A percentile compares a stretch with the other conserved stretches of the same genome.
These are phyloP conservation scores for Isatis tinctoria DNA, from an alignment of 345 rosid genomes.

Conservation along the genomic window DNA sequence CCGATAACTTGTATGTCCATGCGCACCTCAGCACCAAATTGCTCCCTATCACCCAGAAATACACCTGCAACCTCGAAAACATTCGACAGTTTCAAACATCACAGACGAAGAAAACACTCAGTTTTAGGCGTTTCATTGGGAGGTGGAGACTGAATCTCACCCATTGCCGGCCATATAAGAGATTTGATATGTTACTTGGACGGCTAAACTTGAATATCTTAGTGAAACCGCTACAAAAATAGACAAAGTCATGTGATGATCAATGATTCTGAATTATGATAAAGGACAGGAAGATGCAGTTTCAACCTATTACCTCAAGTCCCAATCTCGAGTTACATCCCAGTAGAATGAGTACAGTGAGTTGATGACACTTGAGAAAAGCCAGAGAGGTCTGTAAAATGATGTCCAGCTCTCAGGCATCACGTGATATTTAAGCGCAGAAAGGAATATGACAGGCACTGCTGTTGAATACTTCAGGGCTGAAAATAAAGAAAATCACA, in stretches of 20 bases:
- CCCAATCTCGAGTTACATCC: slow-evolving; percentile 99
- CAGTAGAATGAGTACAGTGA: slow-evolving; percentile 95
- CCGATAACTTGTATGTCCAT: slow-evolving; percentile 95
- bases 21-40: slow-evolving; percentile 84
- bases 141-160: slow-evolving; percentile 40
- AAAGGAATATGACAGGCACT: slow-evolving; percentile 90
- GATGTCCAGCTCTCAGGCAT: slow-evolving; percentile 71
- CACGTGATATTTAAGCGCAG: slow-evolving; percentile 94
- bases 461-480: slow-evolving; percentile 97
- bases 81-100: not conserved
- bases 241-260: not conserved
- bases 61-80: slow-evolving; percentile 50
- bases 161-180: slow-evolving; percentile 78
- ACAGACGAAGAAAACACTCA: not conserved
- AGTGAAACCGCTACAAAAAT: slow-evolving; percentile 62
- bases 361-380: slow-evolving; percentile 78
- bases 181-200: slow-evolving; percentile 47
- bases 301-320: no score
- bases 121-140: not conserved
- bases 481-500: slow-evolving; percentile 48
- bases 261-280: not conserved
- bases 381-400: slow-evolving; percentile 91
- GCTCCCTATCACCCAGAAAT: slow-evolving; percentile 89
- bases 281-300: not conserved
- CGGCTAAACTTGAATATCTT: slow-evolving; percentile 84